phyloP scores from a whole-genome alignment of 495 filamentous ascomycete genomes.

The Penicillium cinerascens region DNA sequence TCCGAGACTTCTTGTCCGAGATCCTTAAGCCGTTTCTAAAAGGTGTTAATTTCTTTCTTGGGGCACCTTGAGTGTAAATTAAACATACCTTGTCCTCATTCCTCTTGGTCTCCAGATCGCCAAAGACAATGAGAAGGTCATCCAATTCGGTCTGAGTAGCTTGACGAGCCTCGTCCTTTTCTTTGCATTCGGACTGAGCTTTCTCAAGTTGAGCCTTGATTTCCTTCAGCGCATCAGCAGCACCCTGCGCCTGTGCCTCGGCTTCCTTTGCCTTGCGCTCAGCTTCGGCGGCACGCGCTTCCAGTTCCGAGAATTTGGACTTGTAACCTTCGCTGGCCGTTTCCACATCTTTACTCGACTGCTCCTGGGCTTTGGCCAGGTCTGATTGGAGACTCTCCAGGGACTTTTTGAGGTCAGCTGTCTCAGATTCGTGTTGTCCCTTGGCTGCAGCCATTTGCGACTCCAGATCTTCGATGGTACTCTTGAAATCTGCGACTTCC shows the following conservation, averaged over 20 bases:
- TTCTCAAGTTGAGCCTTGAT: conserved; percentile 24
- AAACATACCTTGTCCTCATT: conserved; percentile 70
- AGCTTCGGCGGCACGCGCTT: conserved; percentile 44
- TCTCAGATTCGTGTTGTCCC: conserved; percentile 57
- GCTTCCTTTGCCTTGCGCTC: conserved; percentile 40
- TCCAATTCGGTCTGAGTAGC: conserved; percentile 70
- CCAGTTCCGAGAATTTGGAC: conserved; percentile 46
- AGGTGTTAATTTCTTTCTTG: conserved; percentile 21
- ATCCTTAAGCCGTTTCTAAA: conserved; percentile 66
- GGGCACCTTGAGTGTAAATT: not conserved
- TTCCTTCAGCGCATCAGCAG: conserved; percentile 20
- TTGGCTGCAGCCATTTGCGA: conserved; percentile 40
- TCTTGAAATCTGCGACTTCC: conserved; percentile 53
- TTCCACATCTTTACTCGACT: conserved; percentile 54
- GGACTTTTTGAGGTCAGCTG: conserved; percentile 54
- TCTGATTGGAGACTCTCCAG: conserved; percentile 54
- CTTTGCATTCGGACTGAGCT: conserved; percentile 27
- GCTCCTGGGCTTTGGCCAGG: conserved; percentile 52
- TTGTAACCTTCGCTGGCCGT: conserved; percentile 53
- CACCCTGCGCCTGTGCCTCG: conserved; percentile 40
- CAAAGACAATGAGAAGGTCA: conserved; percentile 82
- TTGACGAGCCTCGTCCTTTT: conserved; percentile 63
- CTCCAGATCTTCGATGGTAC: conserved; percentile 51
- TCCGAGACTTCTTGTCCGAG: conserved; percentile 74
- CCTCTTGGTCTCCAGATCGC: conserved; percentile 84